Evolutionary conservation across 1,139 yeast species (phyloP).

Genomic region (Scheffersomyces illinoinensis): DNA sequence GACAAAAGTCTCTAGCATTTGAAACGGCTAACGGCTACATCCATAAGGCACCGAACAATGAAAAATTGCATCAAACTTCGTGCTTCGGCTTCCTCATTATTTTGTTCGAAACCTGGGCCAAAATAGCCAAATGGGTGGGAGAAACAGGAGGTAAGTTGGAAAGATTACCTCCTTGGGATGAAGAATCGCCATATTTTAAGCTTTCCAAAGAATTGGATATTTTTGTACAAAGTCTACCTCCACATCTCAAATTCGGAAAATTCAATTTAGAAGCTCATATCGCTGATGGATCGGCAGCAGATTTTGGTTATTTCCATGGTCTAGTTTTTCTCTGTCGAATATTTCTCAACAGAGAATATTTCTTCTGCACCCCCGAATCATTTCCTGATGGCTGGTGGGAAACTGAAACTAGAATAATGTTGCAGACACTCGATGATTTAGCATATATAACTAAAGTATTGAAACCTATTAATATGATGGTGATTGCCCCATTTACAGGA

Average conservation of each 20-base stretch:
- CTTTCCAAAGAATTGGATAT: conserved; percentile 21
- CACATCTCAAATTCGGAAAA: conserved; percentile 20
- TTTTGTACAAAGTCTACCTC: conserved; percentile 23
- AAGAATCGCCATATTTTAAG: conserved; percentile 23
- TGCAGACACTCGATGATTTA: conserved; percentile 25
- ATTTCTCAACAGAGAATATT: conserved; percentile 35
- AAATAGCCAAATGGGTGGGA: conserved; percentile 36
- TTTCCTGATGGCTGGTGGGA: conserved; percentile 34
- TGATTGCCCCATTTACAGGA: conserved; percentile 40
- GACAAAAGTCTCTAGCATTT: conserved; percentile 14
- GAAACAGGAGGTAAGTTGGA: conserved; percentile 29
- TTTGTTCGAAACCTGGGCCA: conserved; percentile 35
- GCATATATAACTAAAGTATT: conserved; percentile 23
- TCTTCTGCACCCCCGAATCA: conserved; percentile 30
- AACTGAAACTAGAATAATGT: conserved; percentile 18
- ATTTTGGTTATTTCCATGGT: conserved; percentile 38
- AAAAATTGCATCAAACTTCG: conserved; percentile 11
- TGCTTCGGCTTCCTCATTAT: conserved; percentile 26
- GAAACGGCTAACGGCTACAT: conserved; percentile 13
- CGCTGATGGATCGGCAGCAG: conserved; percentile 31
- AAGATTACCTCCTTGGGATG: conserved; percentile 27
- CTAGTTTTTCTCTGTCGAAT: conserved; percentile 31
- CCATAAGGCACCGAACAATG: conserved; percentile 5
- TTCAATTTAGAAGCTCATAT: conserved; percentile 33
- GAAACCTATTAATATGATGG: conserved; percentile 29